A percentile compares a stretch with the other conserved stretches of the same genome.
Evolutionary conservation across 768 basidiomycete species (phyloP).

Genomic region (Lactarius deliciosus): DNA sequence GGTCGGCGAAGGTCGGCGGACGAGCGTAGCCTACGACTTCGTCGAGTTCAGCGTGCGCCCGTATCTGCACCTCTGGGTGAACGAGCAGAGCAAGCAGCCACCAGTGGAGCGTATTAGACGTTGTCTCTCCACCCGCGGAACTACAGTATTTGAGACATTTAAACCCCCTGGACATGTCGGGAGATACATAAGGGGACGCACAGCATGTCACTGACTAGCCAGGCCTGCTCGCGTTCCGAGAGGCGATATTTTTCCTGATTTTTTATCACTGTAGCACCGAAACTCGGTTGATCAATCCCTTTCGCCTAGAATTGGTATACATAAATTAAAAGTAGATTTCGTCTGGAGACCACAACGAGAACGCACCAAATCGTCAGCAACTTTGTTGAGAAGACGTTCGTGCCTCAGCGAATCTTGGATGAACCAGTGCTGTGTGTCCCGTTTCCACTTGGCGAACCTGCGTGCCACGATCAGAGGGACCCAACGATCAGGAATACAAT

Average conservation of each 20-base stretch:
- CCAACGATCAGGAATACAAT: not conserved
- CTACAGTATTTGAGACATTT: not conserved
- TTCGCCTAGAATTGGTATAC: not conserved
- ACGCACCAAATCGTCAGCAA: not conserved
- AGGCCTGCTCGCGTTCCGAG: constrained; percentile 19
- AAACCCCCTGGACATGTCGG: not conserved
- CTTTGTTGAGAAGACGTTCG: not conserved
- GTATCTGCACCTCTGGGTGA: not conserved
- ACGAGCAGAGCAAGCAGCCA: not conserved
- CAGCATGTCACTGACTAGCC: constrained; percentile 23
- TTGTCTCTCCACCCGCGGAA: not conserved
- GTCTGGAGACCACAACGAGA: not conserved
- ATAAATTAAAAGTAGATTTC: not conserved
- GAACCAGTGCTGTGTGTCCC: not conserved
- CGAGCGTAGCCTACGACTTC: not conserved
- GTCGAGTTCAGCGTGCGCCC: not conserved
- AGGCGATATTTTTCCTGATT: constrained; percentile 6
- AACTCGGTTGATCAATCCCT: constrained; percentile 6
- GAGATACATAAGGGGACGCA: constrained; percentile 14
- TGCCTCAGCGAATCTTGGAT: not conserved
- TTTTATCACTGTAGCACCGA: constrained; percentile 10
- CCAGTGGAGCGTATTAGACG: not conserved
- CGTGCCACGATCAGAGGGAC: not conserved
- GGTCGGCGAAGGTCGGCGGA: not conserved
- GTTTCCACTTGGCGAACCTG: constrained; percentile 1